Evolutionary conservation across 148 eudicot species (phyloP).

Genomic region (Limonium bicolor): DNA sequence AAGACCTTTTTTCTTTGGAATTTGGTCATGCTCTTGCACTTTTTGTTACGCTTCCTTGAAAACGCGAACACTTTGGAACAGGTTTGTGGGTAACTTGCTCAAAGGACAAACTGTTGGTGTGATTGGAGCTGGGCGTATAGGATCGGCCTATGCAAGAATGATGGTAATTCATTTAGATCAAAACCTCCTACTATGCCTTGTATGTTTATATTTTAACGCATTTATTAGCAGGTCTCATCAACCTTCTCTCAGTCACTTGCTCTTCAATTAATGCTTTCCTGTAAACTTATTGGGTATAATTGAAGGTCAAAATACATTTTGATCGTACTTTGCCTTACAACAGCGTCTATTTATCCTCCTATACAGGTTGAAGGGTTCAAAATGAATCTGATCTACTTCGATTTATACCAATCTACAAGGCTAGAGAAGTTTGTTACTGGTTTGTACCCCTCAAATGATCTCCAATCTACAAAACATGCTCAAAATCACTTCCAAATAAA

Average conservation of each 20-base stretch:
- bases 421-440: slow-evolving; percentile 96
- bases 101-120: slow-evolving; percentile 98
- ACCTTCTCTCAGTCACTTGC: no score
- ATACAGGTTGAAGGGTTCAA: slow-evolving; percentile 97
- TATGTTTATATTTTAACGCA: no score
- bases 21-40: not conserved
- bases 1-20: slow-evolving; percentile 12
- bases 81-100: slow-evolving; percentile 97
- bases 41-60: not conserved
- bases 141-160: slow-evolving; percentile 98
- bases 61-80: slow-evolving; percentile 8
- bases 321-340: no score
- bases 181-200: no score
- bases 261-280: no score
- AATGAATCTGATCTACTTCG: slow-evolving; percentile 92
- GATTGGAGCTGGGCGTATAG: slow-evolving; percentile 98
- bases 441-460: not conserved
- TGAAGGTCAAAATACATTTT: no score
- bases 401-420: slow-evolving; percentile 89
- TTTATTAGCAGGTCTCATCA: no score
- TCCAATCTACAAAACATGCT: no score
- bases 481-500: no score
- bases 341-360: not conserved
- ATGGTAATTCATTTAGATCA: slow-evolving; percentile 52
- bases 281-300: no score